phyloP scores from a whole-genome alignment of 306 rosid genomes.

The Herpetospermum pedunculosum region DNA sequence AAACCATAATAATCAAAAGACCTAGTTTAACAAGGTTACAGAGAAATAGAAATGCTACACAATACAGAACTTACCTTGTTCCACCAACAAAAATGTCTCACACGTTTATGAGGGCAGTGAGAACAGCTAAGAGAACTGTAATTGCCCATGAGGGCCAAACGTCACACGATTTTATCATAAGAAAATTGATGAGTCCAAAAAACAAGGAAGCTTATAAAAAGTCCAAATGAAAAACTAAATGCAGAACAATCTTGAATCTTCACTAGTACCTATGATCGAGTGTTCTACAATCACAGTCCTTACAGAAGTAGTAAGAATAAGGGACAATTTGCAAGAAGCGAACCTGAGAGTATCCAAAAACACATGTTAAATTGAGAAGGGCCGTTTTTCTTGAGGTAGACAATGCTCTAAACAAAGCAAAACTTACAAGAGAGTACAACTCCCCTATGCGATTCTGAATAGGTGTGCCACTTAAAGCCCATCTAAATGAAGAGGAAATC shows the following conservation, averaged over 20 bases:
- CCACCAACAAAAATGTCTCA: conserved; percentile 97
- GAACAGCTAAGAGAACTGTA: conserved; percentile 26
- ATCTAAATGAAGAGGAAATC: conserved; percentile 62
- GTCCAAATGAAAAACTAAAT: not conserved
- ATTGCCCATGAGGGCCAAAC: not conserved
- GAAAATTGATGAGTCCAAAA: not conserved
- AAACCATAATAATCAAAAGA: conserved; percentile 12
- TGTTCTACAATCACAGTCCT: conserved; percentile 80
- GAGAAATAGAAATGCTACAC: not conserved
- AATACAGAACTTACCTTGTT: conserved; percentile 57
- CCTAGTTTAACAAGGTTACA: not conserved
- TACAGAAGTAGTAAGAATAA: conserved; percentile 71
- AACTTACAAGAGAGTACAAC: conserved; percentile 69
- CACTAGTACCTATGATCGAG: conserved; percentile 68
- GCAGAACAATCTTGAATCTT: conserved; percentile 3
- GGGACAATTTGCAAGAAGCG: conserved; percentile 77
- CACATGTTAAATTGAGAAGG: conserved; percentile 2
- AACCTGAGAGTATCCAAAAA: conserved; percentile 32
- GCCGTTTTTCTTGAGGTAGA: not conserved
- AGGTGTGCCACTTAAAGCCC: conserved; percentile 99
- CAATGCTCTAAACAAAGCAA: not conserved
- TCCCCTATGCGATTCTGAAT: conserved; percentile 79
- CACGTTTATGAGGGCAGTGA: conserved; percentile 57
- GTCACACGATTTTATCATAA: not conserved
- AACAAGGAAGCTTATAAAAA: not conserved